phyloP scores from a whole-genome alignment of 73 alveolate genomes.

The Paramecium caudatum region DNA sequence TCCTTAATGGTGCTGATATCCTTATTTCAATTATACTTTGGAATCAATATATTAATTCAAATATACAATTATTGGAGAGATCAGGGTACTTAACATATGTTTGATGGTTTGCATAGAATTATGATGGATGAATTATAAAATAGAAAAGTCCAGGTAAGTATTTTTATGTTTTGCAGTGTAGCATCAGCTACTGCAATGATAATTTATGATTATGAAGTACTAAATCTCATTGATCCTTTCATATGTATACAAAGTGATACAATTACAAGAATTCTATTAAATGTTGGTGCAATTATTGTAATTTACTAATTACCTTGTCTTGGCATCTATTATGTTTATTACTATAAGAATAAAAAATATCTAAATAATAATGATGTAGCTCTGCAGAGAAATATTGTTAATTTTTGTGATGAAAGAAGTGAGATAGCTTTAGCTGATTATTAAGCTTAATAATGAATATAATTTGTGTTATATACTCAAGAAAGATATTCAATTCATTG shows the following conservation, averaged over 20 bases:
- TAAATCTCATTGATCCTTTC: background rate
- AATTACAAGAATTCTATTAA: background rate
- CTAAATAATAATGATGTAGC: background rate
- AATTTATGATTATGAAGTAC: background rate
- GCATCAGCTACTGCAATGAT: background rate
- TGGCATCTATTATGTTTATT: conserved; percentile 51
- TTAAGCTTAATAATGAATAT: background rate
- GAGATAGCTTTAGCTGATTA: conserved; percentile 20
- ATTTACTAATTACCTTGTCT: background rate
- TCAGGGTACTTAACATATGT: background rate
- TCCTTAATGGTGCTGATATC: background rate
- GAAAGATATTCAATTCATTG: too few relatives aligned
- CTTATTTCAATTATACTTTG: background rate
- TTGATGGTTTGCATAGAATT: conserved; percentile 47
- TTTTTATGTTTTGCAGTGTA: background rate
- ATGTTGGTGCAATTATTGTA: background rate
- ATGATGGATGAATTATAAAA: conserved; percentile 56
- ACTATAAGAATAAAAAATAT: conserved; percentile 51
- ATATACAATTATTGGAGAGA: background rate
- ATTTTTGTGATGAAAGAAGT: conserved; percentile 57
- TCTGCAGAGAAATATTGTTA: conserved; percentile 15
- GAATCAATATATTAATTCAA: conserved; percentile 15
- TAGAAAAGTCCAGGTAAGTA: background rate
- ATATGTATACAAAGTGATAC: background rate
- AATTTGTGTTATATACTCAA: too few relatives aligned